Percentiles rank a stretch among this genome's conserved stretches.
Evolutionary conservation across 2,329 filamentous ascomycete genomes (phyloP).

Genomic region (Ophiostoma fasciatum): DNA sequence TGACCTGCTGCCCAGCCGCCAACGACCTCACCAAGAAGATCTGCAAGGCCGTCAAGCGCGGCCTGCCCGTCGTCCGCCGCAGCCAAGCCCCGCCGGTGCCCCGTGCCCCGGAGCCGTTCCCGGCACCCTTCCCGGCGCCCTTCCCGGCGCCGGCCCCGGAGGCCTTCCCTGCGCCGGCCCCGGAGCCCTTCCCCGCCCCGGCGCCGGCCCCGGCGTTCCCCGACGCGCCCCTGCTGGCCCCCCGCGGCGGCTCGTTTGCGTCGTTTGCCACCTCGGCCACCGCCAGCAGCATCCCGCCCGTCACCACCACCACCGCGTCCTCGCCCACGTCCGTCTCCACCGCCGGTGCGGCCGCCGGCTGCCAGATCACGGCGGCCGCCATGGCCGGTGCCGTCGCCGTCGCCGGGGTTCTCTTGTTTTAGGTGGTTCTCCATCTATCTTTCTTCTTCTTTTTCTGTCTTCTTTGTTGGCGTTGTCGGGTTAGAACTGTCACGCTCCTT

Average conservation of each 20-base stretch:
- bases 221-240: background rate
- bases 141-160: no score
- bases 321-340: constrained; percentile 5
- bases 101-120: background rate
- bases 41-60: constrained; percentile 3
- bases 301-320: background rate
- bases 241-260: constrained; percentile 1
- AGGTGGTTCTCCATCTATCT: no score
- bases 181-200: background rate
- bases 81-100: background rate
- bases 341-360: constrained; percentile 5
- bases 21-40: constrained; percentile 1
- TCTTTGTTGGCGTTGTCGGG: no score
- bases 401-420: constrained; percentile 2
- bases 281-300: background rate
- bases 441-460: no score
- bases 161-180: no score
- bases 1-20: no score
- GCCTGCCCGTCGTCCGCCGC: background rate
- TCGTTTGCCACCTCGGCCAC: constrained; percentile 2
- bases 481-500: no score
- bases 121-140: background rate
- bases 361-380: background rate
- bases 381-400: constrained; percentile 4
- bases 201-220: background rate